Conservation (phyloP, 768 basidiomycete genomes). For the Leccinum fibrillosum region DNA sequence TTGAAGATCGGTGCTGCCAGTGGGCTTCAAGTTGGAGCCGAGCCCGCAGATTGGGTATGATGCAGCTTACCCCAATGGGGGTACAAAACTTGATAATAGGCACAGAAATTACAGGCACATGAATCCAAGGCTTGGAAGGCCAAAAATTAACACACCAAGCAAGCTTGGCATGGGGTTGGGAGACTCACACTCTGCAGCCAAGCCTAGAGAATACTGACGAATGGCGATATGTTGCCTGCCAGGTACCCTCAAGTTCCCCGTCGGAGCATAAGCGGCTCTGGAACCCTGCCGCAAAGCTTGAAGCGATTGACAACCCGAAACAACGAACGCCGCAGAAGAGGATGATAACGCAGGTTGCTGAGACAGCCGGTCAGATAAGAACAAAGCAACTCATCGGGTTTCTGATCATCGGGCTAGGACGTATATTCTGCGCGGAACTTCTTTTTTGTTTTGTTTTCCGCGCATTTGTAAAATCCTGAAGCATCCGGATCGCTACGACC, state of each 20-base stretch:
- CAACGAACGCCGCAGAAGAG: conserved; percentile 1
- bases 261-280: conserved; percentile 10
- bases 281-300: neutral
- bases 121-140: neutral
- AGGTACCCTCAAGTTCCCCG: neutral
- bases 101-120: neutral
- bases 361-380: neutral
- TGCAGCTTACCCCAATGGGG: neutral
- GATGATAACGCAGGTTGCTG: neutral
- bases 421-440: neutral
- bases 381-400: neutral
- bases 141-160: conserved; percentile 4
- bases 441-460: neutral
- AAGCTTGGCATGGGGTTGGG: neutral
- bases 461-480: neutral
- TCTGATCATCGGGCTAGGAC: neutral
- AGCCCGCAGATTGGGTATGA: neutral
- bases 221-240: neutral
- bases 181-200: neutral
- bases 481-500: neutral
- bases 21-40: neutral
- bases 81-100: neutral
- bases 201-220: neutral
- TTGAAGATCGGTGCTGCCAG: neutral
- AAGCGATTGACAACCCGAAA: conserved; percentile 1